Conservation (phyloP, 352 stramenopile species). For the Pythium volutum region DNA sequence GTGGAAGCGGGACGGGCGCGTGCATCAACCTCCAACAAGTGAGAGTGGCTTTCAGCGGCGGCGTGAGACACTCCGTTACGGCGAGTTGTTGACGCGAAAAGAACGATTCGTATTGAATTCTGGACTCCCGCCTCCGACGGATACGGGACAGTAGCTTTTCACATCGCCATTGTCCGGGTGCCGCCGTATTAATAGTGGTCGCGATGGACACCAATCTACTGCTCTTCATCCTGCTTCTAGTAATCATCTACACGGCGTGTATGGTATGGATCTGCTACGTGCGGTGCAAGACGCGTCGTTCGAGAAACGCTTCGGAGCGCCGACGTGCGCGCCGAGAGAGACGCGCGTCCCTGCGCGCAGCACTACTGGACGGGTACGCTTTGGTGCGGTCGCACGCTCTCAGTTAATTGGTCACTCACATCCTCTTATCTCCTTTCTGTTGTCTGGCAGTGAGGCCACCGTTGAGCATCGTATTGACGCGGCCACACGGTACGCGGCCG, state of each 20-base stretch:
- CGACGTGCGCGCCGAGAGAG: conserved; percentile 9
- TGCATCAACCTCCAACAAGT: too few relatives aligned
- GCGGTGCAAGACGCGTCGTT: conserved; percentile 15
- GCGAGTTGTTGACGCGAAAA: not conserved
- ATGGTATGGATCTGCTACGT: conserved; percentile 33
- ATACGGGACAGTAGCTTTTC: not conserved
- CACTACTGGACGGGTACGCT: conserved; percentile 32
- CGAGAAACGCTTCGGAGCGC: conserved; percentile 10
- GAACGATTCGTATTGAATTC: too few relatives aligned
- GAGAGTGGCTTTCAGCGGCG: too few relatives aligned
- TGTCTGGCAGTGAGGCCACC: conserved; percentile 13
- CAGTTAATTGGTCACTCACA: not conserved
- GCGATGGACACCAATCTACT: conserved; percentile 27
- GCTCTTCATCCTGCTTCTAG: conserved; percentile 37
- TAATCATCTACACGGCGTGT: conserved; percentile 32
- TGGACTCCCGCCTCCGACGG: too few relatives aligned
- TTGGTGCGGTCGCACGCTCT: not conserved
- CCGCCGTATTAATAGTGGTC: too few relatives aligned
- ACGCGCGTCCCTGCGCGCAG: conserved; percentile 21
- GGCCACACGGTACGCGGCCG: conserved; percentile 27
- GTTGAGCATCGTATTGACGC: conserved; percentile 48
- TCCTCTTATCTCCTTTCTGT: conserved; percentile 1
- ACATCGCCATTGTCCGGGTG: too few relatives aligned
- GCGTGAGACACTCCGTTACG: not conserved
- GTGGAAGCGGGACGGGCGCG: not conserved